phyloP scores from a whole-genome alignment of 305 asterid species.

The Solanum hybrid region DNA sequence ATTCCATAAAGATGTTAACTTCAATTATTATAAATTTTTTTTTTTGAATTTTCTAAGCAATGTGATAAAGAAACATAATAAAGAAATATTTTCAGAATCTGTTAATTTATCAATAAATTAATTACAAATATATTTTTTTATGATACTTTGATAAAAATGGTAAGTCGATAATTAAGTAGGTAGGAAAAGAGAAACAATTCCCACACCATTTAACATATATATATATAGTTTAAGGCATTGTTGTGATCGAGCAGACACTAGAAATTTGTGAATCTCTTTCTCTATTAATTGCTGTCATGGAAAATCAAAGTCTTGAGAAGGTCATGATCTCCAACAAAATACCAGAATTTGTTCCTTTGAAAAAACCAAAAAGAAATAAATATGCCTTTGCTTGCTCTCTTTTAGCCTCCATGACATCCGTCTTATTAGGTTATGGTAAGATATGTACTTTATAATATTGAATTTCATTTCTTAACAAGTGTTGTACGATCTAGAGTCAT shows the following conservation, averaged over 20 bases:
- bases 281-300: background rate
- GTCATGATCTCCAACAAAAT: background rate
- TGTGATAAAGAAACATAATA: background rate
- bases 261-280: too few relatives aligned
- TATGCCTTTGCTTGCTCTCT: constrained; percentile 9
- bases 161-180: background rate
- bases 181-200: background rate
- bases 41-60: too few relatives aligned
- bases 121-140: background rate
- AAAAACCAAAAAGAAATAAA: constrained; percentile 12
- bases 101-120: background rate
- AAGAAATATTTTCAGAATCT: background rate
- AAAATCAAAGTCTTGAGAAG: background rate
- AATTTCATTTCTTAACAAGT: background rate
- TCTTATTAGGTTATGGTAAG: constrained; percentile 11
- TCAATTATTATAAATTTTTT: background rate
- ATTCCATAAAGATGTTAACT: background rate
- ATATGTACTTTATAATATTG: background rate
- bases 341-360: background rate
- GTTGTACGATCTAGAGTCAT: background rate
- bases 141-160: background rate
- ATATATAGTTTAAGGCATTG: too few relatives aligned
- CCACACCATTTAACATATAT: background rate
- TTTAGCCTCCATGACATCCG: constrained; percentile 10
- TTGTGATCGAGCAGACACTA: background rate